Conservation (phyloP, 1,139 yeast species). For the Debaryomyces fabryi region DNA sequence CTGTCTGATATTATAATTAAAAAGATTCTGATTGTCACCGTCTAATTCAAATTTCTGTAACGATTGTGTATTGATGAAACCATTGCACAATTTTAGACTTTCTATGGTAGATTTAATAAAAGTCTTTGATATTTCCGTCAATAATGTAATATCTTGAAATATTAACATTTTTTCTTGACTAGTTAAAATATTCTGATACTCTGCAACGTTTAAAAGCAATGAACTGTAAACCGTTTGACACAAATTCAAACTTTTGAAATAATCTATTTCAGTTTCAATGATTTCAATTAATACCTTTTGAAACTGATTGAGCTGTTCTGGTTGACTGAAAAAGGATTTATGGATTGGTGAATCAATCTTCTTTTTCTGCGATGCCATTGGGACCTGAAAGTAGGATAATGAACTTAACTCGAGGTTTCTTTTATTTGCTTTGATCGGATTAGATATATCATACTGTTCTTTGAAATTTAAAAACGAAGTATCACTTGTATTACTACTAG, state of each 20-base stretch:
- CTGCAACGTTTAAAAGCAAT: conserved; percentile 13
- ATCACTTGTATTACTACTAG: background rate
- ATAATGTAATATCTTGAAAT: conserved; percentile 16
- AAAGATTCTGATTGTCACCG: background rate
- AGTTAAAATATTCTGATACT: conserved; percentile 16
- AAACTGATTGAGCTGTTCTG: conserved; percentile 6
- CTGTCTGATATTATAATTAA: conserved; percentile 8
- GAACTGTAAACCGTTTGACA: conserved; percentile 15
- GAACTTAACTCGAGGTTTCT: background rate
- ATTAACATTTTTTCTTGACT: conserved; percentile 17
- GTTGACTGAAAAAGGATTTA: conserved; percentile 9
- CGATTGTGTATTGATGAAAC: conserved; percentile 9
- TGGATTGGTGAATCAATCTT: conserved; percentile 19
- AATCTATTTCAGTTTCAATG: conserved; percentile 19
- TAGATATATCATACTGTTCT: background rate
- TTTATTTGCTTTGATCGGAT: conserved; percentile 1
- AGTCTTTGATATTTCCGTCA: conserved; percentile 12
- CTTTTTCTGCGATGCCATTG: conserved; percentile 5
- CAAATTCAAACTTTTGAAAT: conserved; percentile 13
- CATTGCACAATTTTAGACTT: conserved; percentile 10
- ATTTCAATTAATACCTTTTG: conserved; percentile 14
- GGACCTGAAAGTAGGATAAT: background rate
- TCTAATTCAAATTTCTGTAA: conserved; percentile 6
- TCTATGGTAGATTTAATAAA: conserved; percentile 13
- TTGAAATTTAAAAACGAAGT: background rate